A percentile compares a stretch with the other conserved stretches of the same genome.
These are phyloP conservation scores for Malus sieversii DNA, from an alignment of 306 rosid genomes.

Conservation along the genomic window DNA sequence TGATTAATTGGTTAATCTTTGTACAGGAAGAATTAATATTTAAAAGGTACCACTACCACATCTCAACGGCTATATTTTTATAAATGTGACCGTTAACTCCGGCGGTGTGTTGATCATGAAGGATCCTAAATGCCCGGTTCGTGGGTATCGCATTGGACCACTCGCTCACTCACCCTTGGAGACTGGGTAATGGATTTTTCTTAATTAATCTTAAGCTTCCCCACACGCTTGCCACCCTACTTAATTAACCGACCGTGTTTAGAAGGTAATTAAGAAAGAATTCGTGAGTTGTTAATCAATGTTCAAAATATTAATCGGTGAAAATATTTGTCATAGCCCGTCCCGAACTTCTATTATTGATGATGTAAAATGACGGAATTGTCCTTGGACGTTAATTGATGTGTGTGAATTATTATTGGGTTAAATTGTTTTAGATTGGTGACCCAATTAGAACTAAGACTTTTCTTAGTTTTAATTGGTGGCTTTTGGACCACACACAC, in stretches of 20 bases:
- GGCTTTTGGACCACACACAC: too few relatives aligned
- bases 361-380: too few relatives aligned
- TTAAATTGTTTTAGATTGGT: too few relatives aligned
- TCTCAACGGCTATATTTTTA: constrained; percentile 50
- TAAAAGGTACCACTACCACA: neutral
- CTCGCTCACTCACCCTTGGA: too few relatives aligned
- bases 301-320: too few relatives aligned
- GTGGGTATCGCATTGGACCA: neutral
- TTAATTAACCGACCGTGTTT: neutral
- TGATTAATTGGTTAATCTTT: neutral
- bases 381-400: too few relatives aligned
- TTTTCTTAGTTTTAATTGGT: too few relatives aligned
- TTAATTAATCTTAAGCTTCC: neutral
- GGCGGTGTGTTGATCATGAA: neutral
- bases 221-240: neutral
- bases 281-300: too few relatives aligned
- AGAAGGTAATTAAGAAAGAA: neutral
- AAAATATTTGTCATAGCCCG: too few relatives aligned
- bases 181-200: neutral
- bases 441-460: too few relatives aligned
- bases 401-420: too few relatives aligned
- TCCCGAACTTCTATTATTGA: too few relatives aligned
- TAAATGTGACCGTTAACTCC: constrained; percentile 26
- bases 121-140: constrained; percentile 22
- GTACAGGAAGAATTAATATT: constrained; percentile 8